phyloP scores from a whole-genome alignment of 2,329 filamentous ascomycete genomes.

The Neonectria faginata region DNA sequence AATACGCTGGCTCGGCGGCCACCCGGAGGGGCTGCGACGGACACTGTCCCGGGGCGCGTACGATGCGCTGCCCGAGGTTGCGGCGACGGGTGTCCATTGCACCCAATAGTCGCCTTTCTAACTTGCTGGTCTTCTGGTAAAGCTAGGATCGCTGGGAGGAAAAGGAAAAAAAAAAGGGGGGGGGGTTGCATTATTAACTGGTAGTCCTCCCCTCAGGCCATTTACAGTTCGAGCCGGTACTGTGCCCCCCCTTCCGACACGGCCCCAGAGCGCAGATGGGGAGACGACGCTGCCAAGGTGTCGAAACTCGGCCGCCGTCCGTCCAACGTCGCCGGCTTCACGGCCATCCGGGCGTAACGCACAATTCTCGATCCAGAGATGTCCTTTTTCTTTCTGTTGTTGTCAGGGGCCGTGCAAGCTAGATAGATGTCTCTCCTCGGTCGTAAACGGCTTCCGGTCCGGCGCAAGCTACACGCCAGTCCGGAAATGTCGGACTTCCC shows the following conservation, averaged over 20 bases:
- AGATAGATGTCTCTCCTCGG: slow-evolving; percentile 4
- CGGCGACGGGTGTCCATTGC: background rate
- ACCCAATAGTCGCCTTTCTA: background rate
- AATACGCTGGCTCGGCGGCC: background rate
- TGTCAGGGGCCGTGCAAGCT: background rate
- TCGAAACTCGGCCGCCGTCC: background rate
- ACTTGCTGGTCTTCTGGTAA: background rate
- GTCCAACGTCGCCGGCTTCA: background rate
- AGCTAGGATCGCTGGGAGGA: background rate
- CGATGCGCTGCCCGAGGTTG: background rate
- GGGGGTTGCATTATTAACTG: background rate
- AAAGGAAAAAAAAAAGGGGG: background rate
- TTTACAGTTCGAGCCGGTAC: slow-evolving; percentile 4
- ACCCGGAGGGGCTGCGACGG: background rate
- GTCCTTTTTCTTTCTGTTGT: background rate
- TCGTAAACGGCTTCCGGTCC: slow-evolving; percentile 27
- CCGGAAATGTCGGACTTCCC: slow-evolving; percentile 36
- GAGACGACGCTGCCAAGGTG: background rate
- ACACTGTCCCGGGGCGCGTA: background rate
- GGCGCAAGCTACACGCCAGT: slow-evolving; percentile 27
- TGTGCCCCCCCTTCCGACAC: background rate
- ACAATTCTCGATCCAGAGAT: background rate
- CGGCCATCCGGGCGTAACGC: background rate
- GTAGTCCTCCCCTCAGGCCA: background rate
- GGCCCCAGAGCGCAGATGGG: background rate